phyloP scores from a whole-genome alignment of 2,329 filamentous ascomycete genomes.

The Phoma herbarum region DNA sequence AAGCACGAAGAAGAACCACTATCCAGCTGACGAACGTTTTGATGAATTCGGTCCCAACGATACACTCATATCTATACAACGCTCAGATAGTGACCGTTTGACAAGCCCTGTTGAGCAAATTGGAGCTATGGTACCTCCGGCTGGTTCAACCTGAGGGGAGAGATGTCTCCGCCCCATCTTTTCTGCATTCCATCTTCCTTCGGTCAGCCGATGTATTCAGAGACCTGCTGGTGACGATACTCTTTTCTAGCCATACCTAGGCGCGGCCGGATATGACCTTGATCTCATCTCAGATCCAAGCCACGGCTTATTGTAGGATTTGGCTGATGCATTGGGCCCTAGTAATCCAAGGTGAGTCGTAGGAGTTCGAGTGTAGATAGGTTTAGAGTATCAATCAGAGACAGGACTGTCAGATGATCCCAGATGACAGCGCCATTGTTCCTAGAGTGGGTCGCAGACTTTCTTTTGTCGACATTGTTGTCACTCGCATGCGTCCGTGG shows the following conservation, averaged over 20 bases:
- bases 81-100: too few relatives aligned
- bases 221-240: background rate
- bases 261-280: conserved; percentile 3
- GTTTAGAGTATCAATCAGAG: background rate
- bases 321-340: conserved; percentile 20
- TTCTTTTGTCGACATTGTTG: background rate
- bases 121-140: too few relatives aligned
- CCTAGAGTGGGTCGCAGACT: background rate
- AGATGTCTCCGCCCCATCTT: background rate
- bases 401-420: background rate
- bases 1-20: too few relatives aligned
- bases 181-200: background rate
- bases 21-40: too few relatives aligned
- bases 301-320: conserved; percentile 20
- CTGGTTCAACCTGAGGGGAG: too few relatives aligned
- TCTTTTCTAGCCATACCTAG: conserved; percentile 3
- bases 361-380: background rate
- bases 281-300: conserved; percentile 9
- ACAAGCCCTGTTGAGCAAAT: too few relatives aligned
- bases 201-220: background rate
- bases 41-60: too few relatives aligned
- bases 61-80: too few relatives aligned
- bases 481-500: background rate
- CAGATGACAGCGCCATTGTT: background rate
- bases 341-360: background rate